Evolutionary conservation across 2,329 filamentous ascomycete genomes (phyloP), one percentile per base, ranked within the genome.

Genomic region (Tolypocladium tundrense): DNA sequence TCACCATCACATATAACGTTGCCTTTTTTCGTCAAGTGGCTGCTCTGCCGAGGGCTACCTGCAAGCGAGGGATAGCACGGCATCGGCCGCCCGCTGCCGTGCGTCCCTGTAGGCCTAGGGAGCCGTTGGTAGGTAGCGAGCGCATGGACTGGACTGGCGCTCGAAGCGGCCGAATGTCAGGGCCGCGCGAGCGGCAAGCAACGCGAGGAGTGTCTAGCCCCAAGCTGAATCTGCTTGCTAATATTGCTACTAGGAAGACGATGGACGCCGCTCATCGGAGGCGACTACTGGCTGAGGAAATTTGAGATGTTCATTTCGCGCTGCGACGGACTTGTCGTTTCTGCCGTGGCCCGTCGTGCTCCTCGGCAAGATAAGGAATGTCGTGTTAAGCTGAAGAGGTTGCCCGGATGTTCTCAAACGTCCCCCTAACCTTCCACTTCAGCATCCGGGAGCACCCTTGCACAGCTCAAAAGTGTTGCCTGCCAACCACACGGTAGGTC

Each of bases 1-100:
- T 66, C 62, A 59, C 60, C 62, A 61, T 63, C 62, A 61, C 64
- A 21, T 37, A 13, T 52, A 52, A 37, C 48, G 31, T 52, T 52
- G 19, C 31, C 31, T 52, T 19, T 19, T 27, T 37, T 21, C 19
- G 48, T 37, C 48, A 21, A 21, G 19, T 52, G 48, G 48, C 31
- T 13, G 19, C 48, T 51, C 9, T 13, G 9, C 9, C 31, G 19
- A 31, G 27, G 19, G 16, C 19, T 35, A 19, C 31, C 9, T 33
- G 48, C 31, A 35, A n/a, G 31, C 19, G 19, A 37, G 19, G 48
- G 48, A 52, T 37, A 31, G 19, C 31, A 51, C 8, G 31, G 9
- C 48, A 21, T 51, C 27, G 31, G 31, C 48, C 16, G 48, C 48
- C 16, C 19, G 39, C 48, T 33, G 31, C 31, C 31, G 9, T 35